Percentiles rank a stretch among this genome's conserved stretches.
These are phyloP conservation scores for Komagataella populi DNA, from an alignment of 805 yeast genomes.

Conservation along the genomic window DNA sequence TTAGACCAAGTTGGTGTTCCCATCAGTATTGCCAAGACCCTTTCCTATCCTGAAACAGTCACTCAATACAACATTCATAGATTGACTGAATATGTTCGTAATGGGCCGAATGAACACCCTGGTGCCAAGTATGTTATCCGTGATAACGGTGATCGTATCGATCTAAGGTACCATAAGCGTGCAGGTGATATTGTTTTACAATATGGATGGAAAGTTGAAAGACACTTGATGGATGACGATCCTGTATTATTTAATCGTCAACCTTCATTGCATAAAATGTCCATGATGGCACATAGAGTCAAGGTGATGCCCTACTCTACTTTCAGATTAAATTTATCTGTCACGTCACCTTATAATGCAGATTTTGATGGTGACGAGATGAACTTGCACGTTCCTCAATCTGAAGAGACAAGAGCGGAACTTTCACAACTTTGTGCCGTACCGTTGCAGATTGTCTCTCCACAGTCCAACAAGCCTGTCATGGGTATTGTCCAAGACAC, in stretches of 20 bases:
- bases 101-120: slow-evolving; percentile 98
- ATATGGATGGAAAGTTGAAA: slow-evolving; percentile 98
- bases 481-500: slow-evolving; percentile 99
- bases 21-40: slow-evolving; percentile 85
- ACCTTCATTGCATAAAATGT: slow-evolving; percentile 98
- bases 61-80: slow-evolving; percentile 95
- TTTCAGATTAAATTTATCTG: slow-evolving; percentile 90
- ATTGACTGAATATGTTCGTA: slow-evolving; percentile 83
- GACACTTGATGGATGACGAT: slow-evolving; percentile 95
- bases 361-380: slow-evolving; percentile 99
- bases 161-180: slow-evolving; percentile 89
- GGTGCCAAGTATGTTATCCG: slow-evolving; percentile 98
- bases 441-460: slow-evolving; percentile 94
- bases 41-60: slow-evolving; percentile 93
- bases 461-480: slow-evolving; percentile 97
- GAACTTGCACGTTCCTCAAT: slow-evolving; percentile 98
- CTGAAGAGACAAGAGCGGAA: slow-evolving; percentile 96
- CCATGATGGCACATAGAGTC: slow-evolving; percentile 99
- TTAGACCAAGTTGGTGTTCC: slow-evolving; percentile 99
- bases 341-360: slow-evolving; percentile 98
- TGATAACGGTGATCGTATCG: slow-evolving; percentile 98
- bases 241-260: slow-evolving; percentile 98
- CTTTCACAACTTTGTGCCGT: slow-evolving; percentile 91
- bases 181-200: slow-evolving; percentile 97
- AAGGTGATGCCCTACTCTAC: slow-evolving; percentile 98